Base-by-base conservation (phyloP, 345 rosid species). In the Triadica sebifera region DNA sequence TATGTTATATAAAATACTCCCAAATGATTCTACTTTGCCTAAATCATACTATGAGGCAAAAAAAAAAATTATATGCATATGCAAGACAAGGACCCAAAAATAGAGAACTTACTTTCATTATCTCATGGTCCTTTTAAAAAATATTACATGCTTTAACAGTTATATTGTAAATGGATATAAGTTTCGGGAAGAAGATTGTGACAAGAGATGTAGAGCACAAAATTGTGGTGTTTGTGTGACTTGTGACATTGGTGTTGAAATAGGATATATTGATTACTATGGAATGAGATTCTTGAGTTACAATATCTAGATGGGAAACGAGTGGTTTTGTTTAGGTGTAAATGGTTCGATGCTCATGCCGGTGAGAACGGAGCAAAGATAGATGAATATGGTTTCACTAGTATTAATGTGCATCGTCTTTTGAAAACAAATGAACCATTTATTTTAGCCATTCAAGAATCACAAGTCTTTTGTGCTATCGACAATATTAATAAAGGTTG, bases 211-310 rank as follows among this genome's bases (percentile, higher is more conserved):
- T 12, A 75, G 46, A 17, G 38, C 73, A 7, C 65, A 75, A 43
- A 75, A 57, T 45, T 67, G 66, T 51, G 29, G 72, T 53, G 38
- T 57, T 29, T 29, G n/a, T n/a, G n/a, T n/a, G 5, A 24, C 6
- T 22, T 5, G 43, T 2, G 55, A 57, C 1, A 51, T 5, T 5
- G 6, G 5, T 8, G 17, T 4, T 22, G 52, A 17, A 4, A 20
- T 0, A 16, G 60, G 12, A 29, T 1, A 34, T 22, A 1, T 49
- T 13, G 13, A 64, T 59, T 69, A 66, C 11, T 76, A 68, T 75
- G 74, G 79, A 8, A 53, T 8, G 65, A 71, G 25, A 47, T 62
- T 50, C 10, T 70, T 38, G 74, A 76, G 20, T 8, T 50, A 13
- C 68, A 70, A 5, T 69, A 47, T 46, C 43, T 70, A 34, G 74